phyloP scores from a whole-genome alignment of 768 basidiomycete genomes.

The Serendipita sp. region DNA sequence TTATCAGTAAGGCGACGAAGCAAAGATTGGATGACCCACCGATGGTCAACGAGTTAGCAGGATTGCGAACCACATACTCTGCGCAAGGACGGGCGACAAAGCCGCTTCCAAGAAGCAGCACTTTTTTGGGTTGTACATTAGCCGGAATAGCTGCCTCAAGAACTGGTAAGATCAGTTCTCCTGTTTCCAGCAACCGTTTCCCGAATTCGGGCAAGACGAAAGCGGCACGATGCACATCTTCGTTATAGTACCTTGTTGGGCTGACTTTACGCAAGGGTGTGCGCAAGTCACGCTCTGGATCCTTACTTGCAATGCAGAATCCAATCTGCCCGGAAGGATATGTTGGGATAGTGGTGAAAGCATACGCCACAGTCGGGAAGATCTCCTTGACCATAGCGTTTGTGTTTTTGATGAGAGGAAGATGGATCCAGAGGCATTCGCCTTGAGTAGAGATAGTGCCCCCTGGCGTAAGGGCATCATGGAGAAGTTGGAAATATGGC shows the following conservation, averaged over 20 bases:
- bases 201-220: slow-evolving; percentile 93
- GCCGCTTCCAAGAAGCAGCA: slow-evolving; percentile 86
- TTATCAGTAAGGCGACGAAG: background rate
- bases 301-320: slow-evolving; percentile 79
- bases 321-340: slow-evolving; percentile 99
- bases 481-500: slow-evolving; percentile 89
- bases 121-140: slow-evolving; percentile 36
- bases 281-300: slow-evolving; percentile 45
- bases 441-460: slow-evolving; percentile 93
- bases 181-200: slow-evolving; percentile 55
- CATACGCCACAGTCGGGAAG: slow-evolving; percentile 78
- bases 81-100: slow-evolving; percentile 95
- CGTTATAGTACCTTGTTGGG: slow-evolving; percentile 72
- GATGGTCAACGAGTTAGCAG: slow-evolving; percentile 70
- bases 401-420: slow-evolving; percentile 68
- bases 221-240: slow-evolving; percentile 59
- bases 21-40: slow-evolving; percentile 29
- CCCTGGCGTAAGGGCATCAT: slow-evolving; percentile 76
- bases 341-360: slow-evolving; percentile 91
- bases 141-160: slow-evolving; percentile 49
- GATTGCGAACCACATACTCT: slow-evolving; percentile 75
- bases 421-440: slow-evolving; percentile 90
- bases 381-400: slow-evolving; percentile 49
- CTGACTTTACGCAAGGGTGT: slow-evolving; percentile 58
- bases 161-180: slow-evolving; percentile 50